These are phyloP conservation scores for Coprinopsis sp. DNA, from an alignment of 768 basidiomycete genomes.

Conservation along the genomic window DNA sequence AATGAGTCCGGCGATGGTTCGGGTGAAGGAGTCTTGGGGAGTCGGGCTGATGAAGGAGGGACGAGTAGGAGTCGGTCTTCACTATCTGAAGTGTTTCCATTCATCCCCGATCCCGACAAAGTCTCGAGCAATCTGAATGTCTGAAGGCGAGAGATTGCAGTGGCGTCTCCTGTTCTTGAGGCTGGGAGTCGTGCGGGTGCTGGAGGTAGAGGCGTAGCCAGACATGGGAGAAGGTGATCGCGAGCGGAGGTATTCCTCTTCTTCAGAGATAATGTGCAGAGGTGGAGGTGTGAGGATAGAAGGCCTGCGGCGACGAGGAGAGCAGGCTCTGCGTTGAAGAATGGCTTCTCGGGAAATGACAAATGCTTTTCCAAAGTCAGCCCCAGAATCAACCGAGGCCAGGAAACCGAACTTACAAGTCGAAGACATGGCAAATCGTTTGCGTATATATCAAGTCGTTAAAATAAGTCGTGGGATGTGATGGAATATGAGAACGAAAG, in stretches of 20 bases:
- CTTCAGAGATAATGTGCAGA: constrained; percentile 6
- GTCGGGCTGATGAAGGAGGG: neutral
- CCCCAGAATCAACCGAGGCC: neutral
- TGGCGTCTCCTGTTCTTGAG: constrained; percentile 5
- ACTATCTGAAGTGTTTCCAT: neutral
- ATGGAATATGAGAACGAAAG: neutral
- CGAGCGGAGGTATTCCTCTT: constrained; percentile 1
- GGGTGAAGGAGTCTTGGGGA: constrained; percentile 1
- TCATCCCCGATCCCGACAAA: constrained; percentile 11
- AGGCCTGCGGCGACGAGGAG: constrained; percentile 1
- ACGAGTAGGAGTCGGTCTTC: constrained; percentile 6
- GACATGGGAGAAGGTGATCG: constrained; percentile 2
- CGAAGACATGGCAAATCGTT: neutral
- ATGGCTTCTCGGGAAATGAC: constrained; percentile 1
- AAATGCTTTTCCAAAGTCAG: neutral
- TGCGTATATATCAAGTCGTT: neutral
- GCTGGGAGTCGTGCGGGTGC: neutral
- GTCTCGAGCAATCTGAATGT: constrained; percentile 11
- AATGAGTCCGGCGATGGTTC: constrained; percentile 7
- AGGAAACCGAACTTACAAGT: constrained; percentile 4
- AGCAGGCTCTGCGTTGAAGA: constrained; percentile 4
- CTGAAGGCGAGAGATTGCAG: constrained; percentile 7
- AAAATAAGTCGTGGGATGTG: neutral
- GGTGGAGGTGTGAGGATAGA: neutral
- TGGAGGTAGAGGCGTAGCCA: neutral